A percentile compares a stretch with the other conserved stretches of the same genome.
These are phyloP conservation scores for Cucurbitaria berberidis DNA, from an alignment of 2,329 filamentous ascomycete genomes.

Conservation along the genomic window DNA sequence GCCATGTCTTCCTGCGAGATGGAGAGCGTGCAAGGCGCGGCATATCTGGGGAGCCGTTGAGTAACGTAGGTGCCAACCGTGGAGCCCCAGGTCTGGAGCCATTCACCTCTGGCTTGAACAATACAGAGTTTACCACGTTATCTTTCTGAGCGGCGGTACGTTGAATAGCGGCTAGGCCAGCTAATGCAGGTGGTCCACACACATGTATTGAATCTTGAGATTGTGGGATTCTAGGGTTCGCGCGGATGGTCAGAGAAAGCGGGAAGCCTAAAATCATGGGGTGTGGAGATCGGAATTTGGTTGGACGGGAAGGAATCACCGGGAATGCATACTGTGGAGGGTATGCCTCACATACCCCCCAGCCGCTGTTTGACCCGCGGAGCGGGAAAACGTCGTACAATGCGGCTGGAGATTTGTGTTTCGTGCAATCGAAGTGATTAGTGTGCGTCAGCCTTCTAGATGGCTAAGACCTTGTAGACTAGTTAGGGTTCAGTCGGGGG, in stretches of 20 bases:
- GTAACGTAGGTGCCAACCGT: background rate
- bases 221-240: background rate
- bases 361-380: background rate
- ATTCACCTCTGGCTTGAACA: background rate
- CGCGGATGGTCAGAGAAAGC: background rate
- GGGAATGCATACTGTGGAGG: background rate
- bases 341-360: background rate
- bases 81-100: background rate
- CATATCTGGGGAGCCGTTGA: background rate
- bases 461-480: background rate
- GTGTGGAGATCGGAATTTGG: background rate
- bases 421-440: background rate
- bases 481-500: background rate
- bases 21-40: background rate
- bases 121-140: background rate
- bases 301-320: background rate
- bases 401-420: background rate
- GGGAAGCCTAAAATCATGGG: background rate
- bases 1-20: background rate
- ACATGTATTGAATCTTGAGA: background rate
- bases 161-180: background rate
- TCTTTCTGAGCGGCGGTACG: background rate
- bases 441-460: background rate
- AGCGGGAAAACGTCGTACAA: background rate
- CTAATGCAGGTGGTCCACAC: background rate